These are phyloP conservation scores for Jamesozyma spencerorum DNA, from an alignment of 805 yeast species.

Conservation along the genomic window DNA sequence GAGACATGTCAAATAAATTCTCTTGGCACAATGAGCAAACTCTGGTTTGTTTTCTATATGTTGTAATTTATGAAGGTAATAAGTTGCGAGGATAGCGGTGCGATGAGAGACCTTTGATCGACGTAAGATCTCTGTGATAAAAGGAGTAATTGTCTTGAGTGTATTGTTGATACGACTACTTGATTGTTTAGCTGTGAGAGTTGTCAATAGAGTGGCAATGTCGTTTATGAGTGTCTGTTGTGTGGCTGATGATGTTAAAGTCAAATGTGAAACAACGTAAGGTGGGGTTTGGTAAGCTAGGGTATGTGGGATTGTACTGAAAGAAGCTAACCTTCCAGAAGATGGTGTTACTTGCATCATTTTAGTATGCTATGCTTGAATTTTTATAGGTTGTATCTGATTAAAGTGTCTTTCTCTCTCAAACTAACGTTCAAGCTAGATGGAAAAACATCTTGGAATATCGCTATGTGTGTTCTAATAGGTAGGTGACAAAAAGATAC, in stretches of 20 bases:
- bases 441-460: no score
- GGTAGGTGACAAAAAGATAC: no score
- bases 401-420: not conserved
- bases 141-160: constrained; percentile 6
- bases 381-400: not conserved
- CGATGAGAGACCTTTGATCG: constrained; percentile 20
- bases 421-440: no score
- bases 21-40: constrained; percentile 20
- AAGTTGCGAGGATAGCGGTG: constrained; percentile 13
- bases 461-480: no score
- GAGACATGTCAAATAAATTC: constrained; percentile 18
- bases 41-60: constrained; percentile 9
- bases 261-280: constrained; percentile 2
- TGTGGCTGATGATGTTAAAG: constrained; percentile 7
- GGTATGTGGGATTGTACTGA: not conserved
- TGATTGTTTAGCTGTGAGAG: constrained; percentile 10
- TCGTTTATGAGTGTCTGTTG: constrained; percentile 1
- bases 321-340: not conserved
- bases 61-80: constrained; percentile 12
- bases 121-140: constrained; percentile 17
- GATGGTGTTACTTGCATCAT: constrained; percentile 5
- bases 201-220: constrained; percentile 13
- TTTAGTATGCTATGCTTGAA: not conserved
- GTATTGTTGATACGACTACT: constrained; percentile 15
- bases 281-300: constrained; percentile 16